Base-by-base conservation (phyloP, 352 stramenopile species). In the Globisporangium megalacanthum region DNA sequence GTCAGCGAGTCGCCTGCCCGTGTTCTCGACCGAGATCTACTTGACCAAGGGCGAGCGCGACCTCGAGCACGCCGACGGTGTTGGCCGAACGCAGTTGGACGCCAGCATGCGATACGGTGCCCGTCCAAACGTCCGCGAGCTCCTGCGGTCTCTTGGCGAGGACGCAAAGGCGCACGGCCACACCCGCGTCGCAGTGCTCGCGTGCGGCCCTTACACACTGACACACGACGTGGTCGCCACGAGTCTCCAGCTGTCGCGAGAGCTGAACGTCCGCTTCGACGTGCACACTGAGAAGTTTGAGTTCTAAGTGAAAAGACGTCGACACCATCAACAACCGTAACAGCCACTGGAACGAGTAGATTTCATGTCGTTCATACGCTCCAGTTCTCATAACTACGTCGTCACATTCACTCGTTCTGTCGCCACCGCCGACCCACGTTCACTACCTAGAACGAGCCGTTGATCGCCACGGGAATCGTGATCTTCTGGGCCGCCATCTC, bases 11-110 rank as follows among this genome's bases (percentile, higher is more conserved):
- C 22, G 41, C 14, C 14, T n/a, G 41, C 14, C 14, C 3, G 49
- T 49, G 1, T 84, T 84, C 49, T 64, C 54, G 13, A 69, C 59
- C 15, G 67, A 82, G 5, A 48, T 84, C 41, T 73, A 69, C 45
- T 19, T 84, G 19, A 78, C 67, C 3, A 65, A 60, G 10, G 50
- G 50, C 15, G 52, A 69, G 6, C 61, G 49, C 8, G 69, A 81
- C 17, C 22, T 75, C 1, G 64, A 73, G 41, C 31, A 65, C 11
- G 47, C 58, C 5, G 41, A 20, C 41, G 14, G 41, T n/a, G 41
- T 13, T 13, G 35, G 35, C 35, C 7, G 35, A 39, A 13, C 35
- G 35, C 35, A 39, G 7, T 13, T 13, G 35, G 35, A 20, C 11
- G 15, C 41, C 14, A 46, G 41, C 41, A 20, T 46, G 41, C 41